These are phyloP conservation scores for Murraya koenigii DNA, from an alignment of 345 rosid species.

Conservation along the genomic window DNA sequence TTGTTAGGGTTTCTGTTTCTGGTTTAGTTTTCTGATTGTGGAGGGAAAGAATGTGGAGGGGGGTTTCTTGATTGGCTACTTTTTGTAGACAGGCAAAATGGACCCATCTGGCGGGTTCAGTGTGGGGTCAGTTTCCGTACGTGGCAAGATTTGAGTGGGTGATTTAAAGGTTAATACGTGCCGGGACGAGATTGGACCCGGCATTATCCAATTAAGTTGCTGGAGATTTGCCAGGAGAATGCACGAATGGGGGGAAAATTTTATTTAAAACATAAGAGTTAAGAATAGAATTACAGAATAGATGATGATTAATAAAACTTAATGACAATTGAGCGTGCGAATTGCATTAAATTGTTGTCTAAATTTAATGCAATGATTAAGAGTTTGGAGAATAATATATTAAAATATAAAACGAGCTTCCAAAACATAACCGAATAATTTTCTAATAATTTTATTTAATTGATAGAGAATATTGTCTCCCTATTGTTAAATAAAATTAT, in stretches of 20 bases:
- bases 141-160: conserved; percentile 1
- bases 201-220: not conserved
- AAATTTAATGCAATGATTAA: no score
- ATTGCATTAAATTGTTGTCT: no score
- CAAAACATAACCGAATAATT: no score
- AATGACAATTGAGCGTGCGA: not conserved
- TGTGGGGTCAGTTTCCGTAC: not conserved
- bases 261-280: not conserved
- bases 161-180: not conserved
- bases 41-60: not conserved
- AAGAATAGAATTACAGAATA: not conserved
- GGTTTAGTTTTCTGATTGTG: not conserved
- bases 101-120: not conserved
- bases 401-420: no score
- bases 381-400: no score
- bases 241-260: not conserved
- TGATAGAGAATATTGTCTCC: no score
- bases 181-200: not conserved
- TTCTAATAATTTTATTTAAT: no score
- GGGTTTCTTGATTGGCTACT: not conserved
- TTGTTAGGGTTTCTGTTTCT: not conserved
- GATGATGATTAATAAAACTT: no score
- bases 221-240: not conserved
- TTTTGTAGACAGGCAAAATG: not conserved
- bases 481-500: no score